Conservation (phyloP, 2,329 filamentous ascomycete genomes). For the Arthrocladium fulminans region DNA sequence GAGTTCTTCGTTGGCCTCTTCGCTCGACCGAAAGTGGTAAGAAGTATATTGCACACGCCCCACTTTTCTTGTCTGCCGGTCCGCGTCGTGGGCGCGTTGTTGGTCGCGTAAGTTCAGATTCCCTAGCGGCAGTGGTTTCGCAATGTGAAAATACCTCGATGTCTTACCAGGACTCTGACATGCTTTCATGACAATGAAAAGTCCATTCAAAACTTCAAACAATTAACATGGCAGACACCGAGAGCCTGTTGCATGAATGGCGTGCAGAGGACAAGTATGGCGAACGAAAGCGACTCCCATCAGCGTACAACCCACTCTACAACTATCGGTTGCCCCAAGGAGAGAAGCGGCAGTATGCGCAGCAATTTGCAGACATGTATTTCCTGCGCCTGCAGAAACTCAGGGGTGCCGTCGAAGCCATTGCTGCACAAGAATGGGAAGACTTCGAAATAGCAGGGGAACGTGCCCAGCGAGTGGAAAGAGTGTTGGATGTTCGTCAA, state of each 20-base stretch:
- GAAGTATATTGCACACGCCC: no score
- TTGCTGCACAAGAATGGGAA: constrained; percentile 68
- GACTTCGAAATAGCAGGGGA: constrained; percentile 69
- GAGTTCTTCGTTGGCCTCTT: no score
- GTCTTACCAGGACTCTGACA: neutral
- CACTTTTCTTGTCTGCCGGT: no score
- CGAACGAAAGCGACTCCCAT: constrained; percentile 42
- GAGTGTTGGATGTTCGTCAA: constrained; percentile 90
- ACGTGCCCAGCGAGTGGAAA: constrained; percentile 64
- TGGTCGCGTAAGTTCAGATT: no score
- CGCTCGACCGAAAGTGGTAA: no score
- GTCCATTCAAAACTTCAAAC: neutral
- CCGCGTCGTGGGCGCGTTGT: no score
- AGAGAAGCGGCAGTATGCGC: constrained; percentile 63
- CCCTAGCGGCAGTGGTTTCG: no score
- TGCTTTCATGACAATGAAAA: neutral
- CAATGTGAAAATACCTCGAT: neutral
- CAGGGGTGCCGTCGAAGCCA: constrained; percentile 69
- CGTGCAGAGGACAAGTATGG: constrained; percentile 31
- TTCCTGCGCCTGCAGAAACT: constrained; percentile 82
- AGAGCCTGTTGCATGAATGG: constrained; percentile 10
- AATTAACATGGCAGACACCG: constrained; percentile 5
- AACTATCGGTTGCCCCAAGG: constrained; percentile 64
- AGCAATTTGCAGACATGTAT: constrained; percentile 97
- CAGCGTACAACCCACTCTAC: constrained; percentile 63